Evolutionary conservation across 495 filamentous ascomycete species (phyloP), one percentile per base, ranked within the genome.

Genomic region (Aspergillus heteromorphus): DNA sequence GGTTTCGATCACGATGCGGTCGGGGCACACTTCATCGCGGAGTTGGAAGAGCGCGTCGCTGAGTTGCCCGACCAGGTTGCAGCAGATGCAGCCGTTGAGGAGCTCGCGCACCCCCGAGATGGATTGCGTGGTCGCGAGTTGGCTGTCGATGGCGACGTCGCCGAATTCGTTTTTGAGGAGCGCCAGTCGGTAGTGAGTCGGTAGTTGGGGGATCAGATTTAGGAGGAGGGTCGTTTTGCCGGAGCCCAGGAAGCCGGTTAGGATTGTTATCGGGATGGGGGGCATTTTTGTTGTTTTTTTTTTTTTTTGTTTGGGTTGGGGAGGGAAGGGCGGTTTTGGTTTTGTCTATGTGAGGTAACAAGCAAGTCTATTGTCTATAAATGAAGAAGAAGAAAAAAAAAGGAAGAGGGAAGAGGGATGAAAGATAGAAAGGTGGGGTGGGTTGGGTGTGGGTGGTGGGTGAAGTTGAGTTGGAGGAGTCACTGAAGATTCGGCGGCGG

Each of bases 91-190:
- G 57, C 93, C 93, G 64, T 95, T 92, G 17, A 97, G 84, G 2
- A 98, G 77, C 65, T 98, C 93, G 61, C 85, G 84, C 16, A 95
- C 91, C 50, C 90, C 92, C n/a, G 87, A 82, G 62, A 98, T 90
- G 30, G 91, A 83, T 51, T 80, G 76, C 3, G 87, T 84, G 0
- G 87, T 77, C 40, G 93, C 91, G 16, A 97, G 82, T 68, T 95
- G 89, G 9, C 87, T 91, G 79, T 97, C 93, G 67, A 97, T 79
- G 21, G 90, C 91, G 16, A 98, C 69, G 69, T 97, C 92, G 64
- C 93, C 93, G 69, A 96, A 96, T 73, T 98, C 93, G 70, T 98
- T 98, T 70, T 98, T 98, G 18, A 98, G 79, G 18, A 98, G 83
- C n/a, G 92, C 92, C 49, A 98, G 83, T 3, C 82, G 83, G 81